Base-by-base conservation (phyloP, 495 filamentous ascomycete species). In the Letharia columbiana region DNA sequence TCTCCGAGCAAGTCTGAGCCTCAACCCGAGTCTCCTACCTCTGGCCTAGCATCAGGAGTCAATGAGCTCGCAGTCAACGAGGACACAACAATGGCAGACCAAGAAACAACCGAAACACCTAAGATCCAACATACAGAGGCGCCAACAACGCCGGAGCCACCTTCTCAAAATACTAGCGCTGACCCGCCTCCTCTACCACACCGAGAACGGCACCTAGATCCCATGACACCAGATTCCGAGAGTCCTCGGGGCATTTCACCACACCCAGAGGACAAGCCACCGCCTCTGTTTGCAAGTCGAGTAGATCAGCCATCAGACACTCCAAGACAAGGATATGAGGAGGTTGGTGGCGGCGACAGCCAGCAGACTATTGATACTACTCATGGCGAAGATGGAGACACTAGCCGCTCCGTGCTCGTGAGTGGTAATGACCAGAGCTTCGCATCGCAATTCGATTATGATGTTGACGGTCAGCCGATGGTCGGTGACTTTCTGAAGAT, bases 401-500 rank as follows among this genome's bases (percentile, higher is more conserved):
- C 69, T 57, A 58, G 60, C 47, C 70, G 71, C 33, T 75, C 73
- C 18, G 61, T 70, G 31, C 41, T 70, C 28, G 66, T 68, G 66
- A 69, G 65, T 47, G 71, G 73, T 40, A 76, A 72, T 39, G 74
- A 74, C 17, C 73, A 75, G n/a, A 75, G 71, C 33, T 75, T 76
- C 42, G 63, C 71, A 37, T 77, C 78, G 35, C 78, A 80, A 57
- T 80, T 83, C 65, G 85, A 89, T 66, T 77, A 82, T 40, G 88
- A 90, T 67, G 75, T 81, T 35, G 86, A 89, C 71, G 86, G 84
- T 10, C 82, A 82, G n/a, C 91, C 92, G 12, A 93, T 99, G 35
- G 94, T 99, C n/a, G 94, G 94, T 20, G 94, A 99, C 74, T 91
- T 87, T 71, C 81, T 99, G 64, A 99, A 99, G 76, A 93, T 96